Evolutionary conservation across 116 monocot species (phyloP).

Genomic region (Cymodocea nodosa): DNA sequence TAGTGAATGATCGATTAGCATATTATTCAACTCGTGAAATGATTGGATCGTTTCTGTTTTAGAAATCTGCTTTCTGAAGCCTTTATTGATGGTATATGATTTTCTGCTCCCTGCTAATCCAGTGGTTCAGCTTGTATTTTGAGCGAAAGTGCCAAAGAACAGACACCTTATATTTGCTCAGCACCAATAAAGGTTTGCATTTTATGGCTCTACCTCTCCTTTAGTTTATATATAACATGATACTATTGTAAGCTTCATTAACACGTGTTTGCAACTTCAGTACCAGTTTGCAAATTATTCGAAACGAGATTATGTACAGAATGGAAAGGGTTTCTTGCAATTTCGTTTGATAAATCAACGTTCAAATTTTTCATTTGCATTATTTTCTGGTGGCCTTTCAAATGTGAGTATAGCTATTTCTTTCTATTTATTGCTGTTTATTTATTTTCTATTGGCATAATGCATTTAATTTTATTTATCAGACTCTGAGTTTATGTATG

Average conservation of each 20-base stretch:
- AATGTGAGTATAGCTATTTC: slow-evolving; percentile 24
- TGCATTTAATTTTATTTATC: background rate
- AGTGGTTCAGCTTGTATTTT: slow-evolving; percentile 56
- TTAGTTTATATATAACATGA: background rate
- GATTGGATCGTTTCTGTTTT: too few species aligned
- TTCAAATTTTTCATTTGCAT: slow-evolving; percentile 74
- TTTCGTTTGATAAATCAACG: slow-evolving; percentile 80
- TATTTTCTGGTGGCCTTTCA: slow-evolving; percentile 68
- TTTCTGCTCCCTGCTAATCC: slow-evolving; percentile 5
- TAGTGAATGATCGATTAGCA: too few species aligned
- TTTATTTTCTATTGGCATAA: background rate
- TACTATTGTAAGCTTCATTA: background rate
- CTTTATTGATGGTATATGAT: too few species aligned
- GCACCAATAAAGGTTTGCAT: slow-evolving; percentile 68
- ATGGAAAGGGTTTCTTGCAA: slow-evolving; percentile 43
- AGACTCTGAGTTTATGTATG: background rate
- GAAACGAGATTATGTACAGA: slow-evolving; percentile 24
- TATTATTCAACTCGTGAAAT: too few species aligned
- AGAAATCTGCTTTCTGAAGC: too few species aligned
- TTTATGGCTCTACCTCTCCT: background rate
- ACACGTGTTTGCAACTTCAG: slow-evolving; percentile 20
- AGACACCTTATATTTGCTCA: slow-evolving; percentile 55
- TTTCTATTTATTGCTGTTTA: background rate
- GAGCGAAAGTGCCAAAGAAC: slow-evolving; percentile 15
- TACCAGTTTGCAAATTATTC: slow-evolving; percentile 75